phyloP scores from a whole-genome alignment of 2,329 filamentous ascomycete genomes.

The Beauveria medogensis region DNA sequence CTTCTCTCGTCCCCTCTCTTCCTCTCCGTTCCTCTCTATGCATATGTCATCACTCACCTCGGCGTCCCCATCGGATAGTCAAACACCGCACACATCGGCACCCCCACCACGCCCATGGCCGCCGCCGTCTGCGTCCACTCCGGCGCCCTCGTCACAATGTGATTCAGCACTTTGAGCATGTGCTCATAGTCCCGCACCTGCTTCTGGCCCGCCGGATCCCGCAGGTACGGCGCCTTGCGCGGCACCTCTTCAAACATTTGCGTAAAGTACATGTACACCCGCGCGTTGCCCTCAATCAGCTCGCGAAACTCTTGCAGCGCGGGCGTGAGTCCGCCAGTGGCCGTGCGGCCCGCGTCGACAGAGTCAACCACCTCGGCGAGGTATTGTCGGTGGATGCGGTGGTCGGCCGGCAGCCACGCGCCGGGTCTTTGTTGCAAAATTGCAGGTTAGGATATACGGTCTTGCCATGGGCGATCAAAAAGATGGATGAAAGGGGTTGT shows the following conservation, averaged over 20 bases:
- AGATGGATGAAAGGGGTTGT: no score
- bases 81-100: conserved; percentile 9
- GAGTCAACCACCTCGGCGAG: conserved; percentile 48
- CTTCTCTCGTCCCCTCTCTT: not conserved
- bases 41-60: conserved; percentile 24
- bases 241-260: conserved; percentile 65
- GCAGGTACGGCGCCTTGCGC: conserved; percentile 47
- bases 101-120: conserved; percentile 4
- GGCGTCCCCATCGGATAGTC: conserved; percentile 48
- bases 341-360: conserved; percentile 28
- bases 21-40: not conserved
- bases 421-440: conserved; percentile 29
- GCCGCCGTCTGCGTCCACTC: conserved; percentile 45
- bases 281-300: conserved; percentile 55
- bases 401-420: conserved; percentile 56
- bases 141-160: conserved; percentile 43
- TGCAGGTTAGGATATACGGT: not conserved
- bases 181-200: conserved; percentile 60
- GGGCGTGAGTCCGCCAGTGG: conserved; percentile 44
- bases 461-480: no score
- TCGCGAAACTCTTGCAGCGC: conserved; percentile 57
- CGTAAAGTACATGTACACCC: conserved; percentile 58
- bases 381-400: conserved; percentile 55
- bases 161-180: conserved; percentile 59
- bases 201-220: conserved; percentile 52